Conservation (phyloP, 2,329 filamentous ascomycete genomes). For the Mycosphaerella arachidis region DNA sequence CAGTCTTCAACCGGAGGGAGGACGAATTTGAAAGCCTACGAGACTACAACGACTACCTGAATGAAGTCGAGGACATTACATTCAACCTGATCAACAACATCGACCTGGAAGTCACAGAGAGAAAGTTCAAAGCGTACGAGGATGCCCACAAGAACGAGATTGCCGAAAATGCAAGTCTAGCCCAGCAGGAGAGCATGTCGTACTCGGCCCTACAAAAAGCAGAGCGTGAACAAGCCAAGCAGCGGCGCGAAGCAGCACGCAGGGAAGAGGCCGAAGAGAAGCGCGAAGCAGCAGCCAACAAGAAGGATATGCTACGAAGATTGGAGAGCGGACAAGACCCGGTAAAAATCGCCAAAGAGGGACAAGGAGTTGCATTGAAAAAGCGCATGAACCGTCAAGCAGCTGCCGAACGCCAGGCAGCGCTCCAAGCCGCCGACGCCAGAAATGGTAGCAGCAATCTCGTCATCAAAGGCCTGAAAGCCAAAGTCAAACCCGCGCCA, state of each 20-base stretch:
- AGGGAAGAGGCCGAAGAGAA: slow-evolving; percentile 69
- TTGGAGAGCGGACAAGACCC: slow-evolving; percentile 63
- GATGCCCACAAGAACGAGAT: slow-evolving; percentile 62
- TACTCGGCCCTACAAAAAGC: slow-evolving; percentile 48
- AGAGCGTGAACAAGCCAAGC: slow-evolving; percentile 62
- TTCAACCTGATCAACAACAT: slow-evolving; percentile 76
- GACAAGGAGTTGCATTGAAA: slow-evolving; percentile 62
- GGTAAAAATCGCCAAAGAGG: slow-evolving; percentile 49
- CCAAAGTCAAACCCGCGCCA: slow-evolving; percentile 52
- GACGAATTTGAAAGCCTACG: slow-evolving; percentile 83
- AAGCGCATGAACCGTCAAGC: slow-evolving; percentile 63
- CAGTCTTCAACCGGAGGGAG: slow-evolving; percentile 79
- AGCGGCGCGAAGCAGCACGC: slow-evolving; percentile 59
- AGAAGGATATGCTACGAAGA: slow-evolving; percentile 65
- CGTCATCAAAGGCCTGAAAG: slow-evolving; percentile 76
- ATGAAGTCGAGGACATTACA: slow-evolving; percentile 84
- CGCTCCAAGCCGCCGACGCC: slow-evolving; percentile 36
- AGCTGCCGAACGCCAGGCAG: slow-evolving; percentile 38
- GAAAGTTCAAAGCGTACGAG: slow-evolving; percentile 64
- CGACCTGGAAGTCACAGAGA: slow-evolving; percentile 61
- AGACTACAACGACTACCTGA: slow-evolving; percentile 90
- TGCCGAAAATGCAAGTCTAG: slow-evolving; percentile 46
- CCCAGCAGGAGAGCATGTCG: slow-evolving; percentile 44
- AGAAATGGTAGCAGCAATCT: slow-evolving; percentile 38
- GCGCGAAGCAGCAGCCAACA: slow-evolving; percentile 57